Percentiles rank a stretch among this genome's conserved stretches.
Conservation (phyloP, 495 filamentous ascomycete genomes). For the Pseudotulostoma volvatum region DNA sequence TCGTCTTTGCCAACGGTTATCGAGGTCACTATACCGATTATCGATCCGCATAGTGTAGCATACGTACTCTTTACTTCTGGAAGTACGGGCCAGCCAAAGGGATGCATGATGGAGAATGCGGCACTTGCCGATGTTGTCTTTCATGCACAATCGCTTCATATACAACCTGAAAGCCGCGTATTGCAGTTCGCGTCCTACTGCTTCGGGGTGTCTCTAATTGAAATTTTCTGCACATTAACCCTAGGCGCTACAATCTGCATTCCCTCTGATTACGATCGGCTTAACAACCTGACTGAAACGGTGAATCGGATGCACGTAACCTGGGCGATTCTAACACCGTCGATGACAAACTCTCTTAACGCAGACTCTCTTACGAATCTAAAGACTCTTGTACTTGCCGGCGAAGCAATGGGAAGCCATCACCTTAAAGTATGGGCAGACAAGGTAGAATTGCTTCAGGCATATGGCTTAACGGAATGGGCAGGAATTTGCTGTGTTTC, state of each 20-base stretch:
- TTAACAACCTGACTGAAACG: neutral
- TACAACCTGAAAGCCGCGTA: slow-evolving; percentile 7
- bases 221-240: neutral
- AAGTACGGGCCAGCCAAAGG: slow-evolving; percentile 25
- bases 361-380: slow-evolving; percentile 30
- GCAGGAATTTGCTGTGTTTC: slow-evolving; percentile 29
- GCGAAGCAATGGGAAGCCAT: slow-evolving; percentile 30
- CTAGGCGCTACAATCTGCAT: neutral
- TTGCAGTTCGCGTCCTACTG: slow-evolving; percentile 18
- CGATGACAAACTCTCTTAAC: slow-evolving; percentile 28
- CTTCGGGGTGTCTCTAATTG: slow-evolving; percentile 8
- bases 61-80: slow-evolving; percentile 29
- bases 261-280: neutral
- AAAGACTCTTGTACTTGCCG: slow-evolving; percentile 30
- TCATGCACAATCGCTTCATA: slow-evolving; percentile 10
- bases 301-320: neutral
- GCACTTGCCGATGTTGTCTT: slow-evolving; percentile 19
- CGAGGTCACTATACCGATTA: neutral
- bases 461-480: slow-evolving; percentile 36
- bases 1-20: neutral
- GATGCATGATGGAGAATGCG: no score
- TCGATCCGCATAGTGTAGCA: slow-evolving; percentile 8
- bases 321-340: slow-evolving; percentile 33
- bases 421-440: slow-evolving; percentile 26
- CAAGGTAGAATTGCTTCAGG: slow-evolving; percentile 29